Evolutionary conservation across 2,329 filamentous ascomycete species (phyloP).

Genomic region (Macrophomina phaseolina): DNA sequence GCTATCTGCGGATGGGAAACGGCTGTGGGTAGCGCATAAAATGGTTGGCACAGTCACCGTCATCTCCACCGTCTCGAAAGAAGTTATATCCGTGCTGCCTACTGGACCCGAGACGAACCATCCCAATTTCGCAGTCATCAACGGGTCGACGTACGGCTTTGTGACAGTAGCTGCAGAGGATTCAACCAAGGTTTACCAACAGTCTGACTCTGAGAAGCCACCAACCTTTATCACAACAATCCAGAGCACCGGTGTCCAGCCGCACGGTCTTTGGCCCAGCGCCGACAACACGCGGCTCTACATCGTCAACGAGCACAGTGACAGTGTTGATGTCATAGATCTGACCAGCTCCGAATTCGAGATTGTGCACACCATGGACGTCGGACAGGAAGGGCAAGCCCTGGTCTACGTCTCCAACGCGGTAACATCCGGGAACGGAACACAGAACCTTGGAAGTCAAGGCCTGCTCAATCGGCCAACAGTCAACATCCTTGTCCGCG

Average conservation of each 20-base stretch:
- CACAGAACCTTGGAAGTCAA: conserved; percentile 4
- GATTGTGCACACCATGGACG: conserved; percentile 5
- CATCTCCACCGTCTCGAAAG: neutral
- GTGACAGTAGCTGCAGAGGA: conserved; percentile 20
- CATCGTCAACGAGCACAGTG: conserved; percentile 28
- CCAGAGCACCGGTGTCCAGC: conserved; percentile 2
- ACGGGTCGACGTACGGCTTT: conserved; percentile 22
- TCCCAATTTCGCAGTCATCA: conserved; percentile 22
- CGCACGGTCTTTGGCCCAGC: conserved; percentile 28
- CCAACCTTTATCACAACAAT: conserved; percentile 8
- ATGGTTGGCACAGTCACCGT: conserved; percentile 9
- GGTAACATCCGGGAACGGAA: conserved; percentile 4
- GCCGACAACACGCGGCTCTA: conserved; percentile 27
- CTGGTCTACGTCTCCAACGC: conserved; percentile 23
- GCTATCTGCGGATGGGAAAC: conserved; percentile 19
- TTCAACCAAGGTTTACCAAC: conserved; percentile 16
- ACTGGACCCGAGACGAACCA: conserved; percentile 27
- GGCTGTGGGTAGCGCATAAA: conserved; percentile 26
- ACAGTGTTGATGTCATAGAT: conserved; percentile 26
- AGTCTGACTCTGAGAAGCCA: neutral
- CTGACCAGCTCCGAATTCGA: neutral
- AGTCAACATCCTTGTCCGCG: neutral
- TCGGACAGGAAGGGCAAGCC: conserved; percentile 27
- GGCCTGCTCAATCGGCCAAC: conserved; percentile 16
- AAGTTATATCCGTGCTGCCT: conserved; percentile 12